A percentile compares a stretch with the other conserved stretches of the same genome.
Conservation (phyloP, 345 rosid genomes). For the Rhodomyrtus tomentosa region DNA sequence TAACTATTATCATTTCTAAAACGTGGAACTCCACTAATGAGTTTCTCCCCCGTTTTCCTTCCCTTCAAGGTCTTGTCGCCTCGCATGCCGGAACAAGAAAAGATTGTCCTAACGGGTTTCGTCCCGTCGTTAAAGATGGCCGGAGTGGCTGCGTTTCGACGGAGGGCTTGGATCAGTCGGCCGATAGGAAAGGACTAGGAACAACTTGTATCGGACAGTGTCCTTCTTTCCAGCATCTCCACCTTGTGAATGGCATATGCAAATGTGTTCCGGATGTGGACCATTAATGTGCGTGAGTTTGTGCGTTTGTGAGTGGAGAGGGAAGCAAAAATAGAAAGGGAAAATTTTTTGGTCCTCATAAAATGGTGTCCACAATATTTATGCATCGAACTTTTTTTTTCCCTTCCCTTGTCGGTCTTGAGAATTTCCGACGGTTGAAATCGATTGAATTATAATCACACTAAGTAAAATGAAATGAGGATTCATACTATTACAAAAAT, state of each 20-base stretch:
- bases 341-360: not conserved
- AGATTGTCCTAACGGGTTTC: too few species aligned
- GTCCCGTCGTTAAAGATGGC: not conserved
- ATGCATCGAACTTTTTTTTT: too few species aligned
- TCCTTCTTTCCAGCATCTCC: not conserved
- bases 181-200: not conserved
- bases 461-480: too few species aligned
- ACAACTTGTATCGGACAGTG: not conserved
- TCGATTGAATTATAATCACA: too few species aligned
- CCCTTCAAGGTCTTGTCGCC: not conserved
- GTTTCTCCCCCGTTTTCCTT: too few species aligned
- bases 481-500: too few species aligned
- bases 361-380: not conserved
- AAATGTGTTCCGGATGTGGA: not conserved
- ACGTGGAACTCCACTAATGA: too few species aligned
- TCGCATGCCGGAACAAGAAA: not conserved
- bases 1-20: too few species aligned
- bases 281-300: not conserved
- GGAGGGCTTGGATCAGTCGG: not conserved
- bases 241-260: accelerated
- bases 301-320: not conserved
- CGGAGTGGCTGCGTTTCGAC: not conserved
- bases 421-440: too few species aligned
- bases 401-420: too few species aligned
- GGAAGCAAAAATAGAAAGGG: not conserved